Percentiles rank a stretch among this genome's conserved stretches.
Conservation (phyloP, 2,329 filamentous ascomycete species). For the Penicillium sp. region DNA sequence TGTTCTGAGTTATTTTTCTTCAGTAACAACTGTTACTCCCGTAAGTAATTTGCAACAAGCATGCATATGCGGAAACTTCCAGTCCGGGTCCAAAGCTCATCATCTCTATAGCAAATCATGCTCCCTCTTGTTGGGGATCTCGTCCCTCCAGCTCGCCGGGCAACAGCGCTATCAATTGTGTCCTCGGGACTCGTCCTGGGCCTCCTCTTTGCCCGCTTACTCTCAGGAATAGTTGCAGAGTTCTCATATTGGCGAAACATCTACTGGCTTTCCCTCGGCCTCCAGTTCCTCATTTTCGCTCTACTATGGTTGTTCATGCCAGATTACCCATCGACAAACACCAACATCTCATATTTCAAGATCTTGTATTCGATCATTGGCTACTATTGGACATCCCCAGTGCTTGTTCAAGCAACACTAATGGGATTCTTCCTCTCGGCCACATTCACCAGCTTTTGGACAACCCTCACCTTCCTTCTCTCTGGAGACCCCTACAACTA, state of each 20-base stretch:
- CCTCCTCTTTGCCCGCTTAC: conserved; percentile 70
- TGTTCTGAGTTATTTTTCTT: conserved; percentile 68
- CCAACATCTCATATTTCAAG: conserved; percentile 61
- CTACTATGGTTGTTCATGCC: conserved; percentile 73
- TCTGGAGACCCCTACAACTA: conserved; percentile 68
- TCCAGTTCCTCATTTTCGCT: conserved; percentile 66
- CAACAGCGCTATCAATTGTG: conserved; percentile 69
- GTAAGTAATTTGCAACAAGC: conserved; percentile 13
- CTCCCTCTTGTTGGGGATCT: conserved; percentile 78
- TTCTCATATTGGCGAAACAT: conserved; percentile 73
- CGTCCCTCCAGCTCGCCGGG: conserved; percentile 66
- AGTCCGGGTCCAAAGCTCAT: not conserved
- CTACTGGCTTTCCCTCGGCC: conserved; percentile 73
- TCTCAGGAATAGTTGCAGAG: conserved; percentile 72
- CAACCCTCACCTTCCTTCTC: conserved; percentile 76
- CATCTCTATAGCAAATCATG: conserved; percentile 58
- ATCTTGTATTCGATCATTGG: conserved; percentile 65
- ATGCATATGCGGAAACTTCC: not conserved
- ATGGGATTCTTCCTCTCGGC: conserved; percentile 62
- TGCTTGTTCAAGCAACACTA: conserved; percentile 68
- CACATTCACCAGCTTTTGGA: conserved; percentile 69
- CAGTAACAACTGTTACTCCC: conserved; percentile 78
- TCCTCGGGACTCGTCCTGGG: conserved; percentile 73
- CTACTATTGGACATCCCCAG: conserved; percentile 64
- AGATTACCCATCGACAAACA: conserved; percentile 75